Conservation (phyloP, 352 stramenopile genomes). For the Hyaloperonospora arabidopsidis region DNA sequence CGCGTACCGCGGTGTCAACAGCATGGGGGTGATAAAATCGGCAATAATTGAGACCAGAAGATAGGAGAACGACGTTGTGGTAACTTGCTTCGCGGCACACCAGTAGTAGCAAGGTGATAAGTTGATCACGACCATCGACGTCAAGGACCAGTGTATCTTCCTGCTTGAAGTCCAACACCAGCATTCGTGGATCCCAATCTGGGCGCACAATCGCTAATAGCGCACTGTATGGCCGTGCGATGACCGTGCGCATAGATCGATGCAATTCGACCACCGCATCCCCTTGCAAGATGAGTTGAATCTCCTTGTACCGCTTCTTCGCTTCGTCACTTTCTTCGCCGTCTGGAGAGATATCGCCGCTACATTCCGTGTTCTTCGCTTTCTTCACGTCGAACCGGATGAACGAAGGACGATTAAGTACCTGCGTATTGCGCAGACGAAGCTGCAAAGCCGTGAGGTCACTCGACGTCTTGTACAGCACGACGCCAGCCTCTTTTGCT, state of each 20-base stretch:
- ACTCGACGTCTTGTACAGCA: conserved; percentile 32
- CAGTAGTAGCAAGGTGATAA: conserved; percentile 58
- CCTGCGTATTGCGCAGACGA: conserved; percentile 47
- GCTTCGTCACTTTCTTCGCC: conserved; percentile 24
- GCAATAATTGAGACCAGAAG: conserved; percentile 39
- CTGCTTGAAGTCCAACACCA: conserved; percentile 60
- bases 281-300: conserved; percentile 63
- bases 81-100: conserved; percentile 49
- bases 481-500: conserved; percentile 36
- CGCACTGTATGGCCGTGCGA: conserved; percentile 48
- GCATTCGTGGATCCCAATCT: conserved; percentile 45
- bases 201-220: conserved; percentile 45
- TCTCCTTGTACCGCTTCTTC: conserved; percentile 36
- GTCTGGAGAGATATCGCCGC: conserved; percentile 13
- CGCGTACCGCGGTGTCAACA: conserved; percentile 20
- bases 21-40: conserved; percentile 53
- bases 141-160: conserved; percentile 47
- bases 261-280: conserved; percentile 55
- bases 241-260: conserved; percentile 44
- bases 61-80: conserved; percentile 41
- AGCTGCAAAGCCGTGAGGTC: conserved; percentile 44
- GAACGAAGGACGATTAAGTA: conserved; percentile 46
- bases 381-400: conserved; percentile 68
- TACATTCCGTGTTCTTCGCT: conserved; percentile 10
- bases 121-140: conserved; percentile 49